A percentile compares a stretch with the other conserved stretches of the same genome.
Evolutionary conservation across 805 yeast species (phyloP).

Genomic region (Wickerhamiella dianesei): DNA sequence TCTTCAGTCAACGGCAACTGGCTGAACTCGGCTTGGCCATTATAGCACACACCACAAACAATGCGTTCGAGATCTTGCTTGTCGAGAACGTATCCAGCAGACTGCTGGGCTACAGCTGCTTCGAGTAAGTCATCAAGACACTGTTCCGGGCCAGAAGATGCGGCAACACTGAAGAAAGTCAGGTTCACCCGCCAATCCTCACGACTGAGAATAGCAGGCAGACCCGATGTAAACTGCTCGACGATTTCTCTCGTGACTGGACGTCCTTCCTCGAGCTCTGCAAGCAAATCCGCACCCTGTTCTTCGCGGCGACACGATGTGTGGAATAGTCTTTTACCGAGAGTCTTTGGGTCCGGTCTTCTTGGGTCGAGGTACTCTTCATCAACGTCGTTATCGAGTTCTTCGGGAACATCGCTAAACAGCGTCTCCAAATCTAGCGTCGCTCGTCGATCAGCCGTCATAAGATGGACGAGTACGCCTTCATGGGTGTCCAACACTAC

Average conservation of each 20-base stretch:
- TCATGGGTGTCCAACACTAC: constrained; percentile 57
- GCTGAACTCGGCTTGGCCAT: constrained; percentile 17
- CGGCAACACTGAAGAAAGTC: constrained; percentile 18
- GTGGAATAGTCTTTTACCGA: neutral
- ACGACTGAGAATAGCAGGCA: constrained; percentile 15
- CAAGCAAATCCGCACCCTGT: neutral
- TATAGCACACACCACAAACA: constrained; percentile 21
- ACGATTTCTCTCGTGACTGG: constrained; percentile 18
- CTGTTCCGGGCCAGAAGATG: constrained; percentile 12
- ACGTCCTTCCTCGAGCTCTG: constrained; percentile 8
- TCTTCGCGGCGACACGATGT: neutral
- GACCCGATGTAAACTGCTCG: constrained; percentile 5
- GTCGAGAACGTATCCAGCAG: constrained; percentile 21
- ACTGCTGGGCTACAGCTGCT: constrained; percentile 21
- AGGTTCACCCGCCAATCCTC: constrained; percentile 23
- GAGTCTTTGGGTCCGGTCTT: neutral
- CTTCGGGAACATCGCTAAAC: constrained; percentile 29
- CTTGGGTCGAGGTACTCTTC: neutral
- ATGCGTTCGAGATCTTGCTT: constrained; percentile 21
- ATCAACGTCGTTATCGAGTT: neutral
- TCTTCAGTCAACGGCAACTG: constrained; percentile 5
- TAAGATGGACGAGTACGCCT: constrained; percentile 55
- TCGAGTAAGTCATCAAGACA: constrained; percentile 18
- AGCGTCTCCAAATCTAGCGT: constrained; percentile 59
- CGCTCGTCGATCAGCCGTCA: constrained; percentile 55